Base-by-base conservation (phyloP, 495 filamentous ascomycete genomes). In the Evansstolkia leycettana region DNA sequence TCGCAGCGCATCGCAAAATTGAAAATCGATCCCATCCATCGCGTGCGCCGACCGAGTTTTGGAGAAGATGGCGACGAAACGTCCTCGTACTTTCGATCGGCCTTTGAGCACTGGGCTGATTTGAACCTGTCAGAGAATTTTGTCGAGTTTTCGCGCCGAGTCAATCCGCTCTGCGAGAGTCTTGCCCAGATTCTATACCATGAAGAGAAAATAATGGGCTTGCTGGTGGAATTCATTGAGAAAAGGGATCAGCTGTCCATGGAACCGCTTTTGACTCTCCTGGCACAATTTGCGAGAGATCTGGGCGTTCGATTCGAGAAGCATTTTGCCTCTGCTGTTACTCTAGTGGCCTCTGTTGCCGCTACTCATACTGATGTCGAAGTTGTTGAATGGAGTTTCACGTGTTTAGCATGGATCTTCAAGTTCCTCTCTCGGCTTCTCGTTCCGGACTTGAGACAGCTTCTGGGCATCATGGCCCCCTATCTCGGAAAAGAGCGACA, bases 381-480 rank as follows among this genome's bases (percentile, higher is more conserved):
- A 43, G 83, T 85, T 11, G 79, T 92, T 24, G 87, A 99, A 62
- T 96, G 90, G 92, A 88, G 85, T 37, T 96, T 99, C 53, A 85
- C 75, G 30, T 87, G 84, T 47, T 69, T 99, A 10, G 85, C 90
- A 41, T 95, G 92, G 73, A 72, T 94, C 12, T 92, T 96, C 72
- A 99, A 96, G 51, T 96, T 93, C 46, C 72, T 99, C 13, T 89
- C 86, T 2, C 73, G 82, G 29, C 67, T 95, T 6, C 51, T 99
- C 15, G 81, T 84, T 0, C 80, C 84, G 3, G 83, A 99, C 50
- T 60, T 96, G 34, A 68, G 84, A 43, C 83, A 89, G 17, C 71
- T 92, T 5, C 84, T 83, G 48, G 70, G 82, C 43, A 73, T 85
- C 25, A 76, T 96, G 64, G 74, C 84, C 7, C 82, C 88, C 5